Evolutionary conservation across 371 early-diverging fungal species (phyloP).

Genomic region (Blakeslea trispora): DNA sequence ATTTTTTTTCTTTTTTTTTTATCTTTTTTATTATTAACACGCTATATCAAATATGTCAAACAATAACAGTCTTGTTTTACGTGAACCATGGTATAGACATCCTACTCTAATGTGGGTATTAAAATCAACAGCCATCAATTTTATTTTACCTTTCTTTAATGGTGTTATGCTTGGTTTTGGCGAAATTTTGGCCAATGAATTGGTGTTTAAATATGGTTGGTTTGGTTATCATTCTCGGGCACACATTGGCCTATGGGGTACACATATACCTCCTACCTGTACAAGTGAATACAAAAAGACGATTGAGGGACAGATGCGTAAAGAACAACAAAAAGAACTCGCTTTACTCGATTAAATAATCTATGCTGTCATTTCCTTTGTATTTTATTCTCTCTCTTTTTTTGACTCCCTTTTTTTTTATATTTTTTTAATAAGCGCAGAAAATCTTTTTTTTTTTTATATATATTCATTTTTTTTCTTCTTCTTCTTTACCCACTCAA

Average conservation of each 20-base stretch:
- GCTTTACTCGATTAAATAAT: neutral
- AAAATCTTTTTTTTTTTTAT: neutral
- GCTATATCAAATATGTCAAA: neutral
- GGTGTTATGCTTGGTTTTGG: constrained; percentile 85
- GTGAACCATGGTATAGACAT: constrained; percentile 51
- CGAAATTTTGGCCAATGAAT: constrained; percentile 81
- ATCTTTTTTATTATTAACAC: neutral
- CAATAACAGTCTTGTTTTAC: constrained; percentile 21
- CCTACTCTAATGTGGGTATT: constrained; percentile 45
- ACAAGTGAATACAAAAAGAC: constrained; percentile 46
- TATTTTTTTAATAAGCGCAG: constrained; percentile 3
- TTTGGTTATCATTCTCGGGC: constrained; percentile 44
- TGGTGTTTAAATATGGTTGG: constrained; percentile 80
- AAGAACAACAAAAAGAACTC: constrained; percentile 20
- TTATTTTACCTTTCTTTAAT: constrained; percentile 73
- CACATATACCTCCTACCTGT: constrained; percentile 33
- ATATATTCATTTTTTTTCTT: neutral
- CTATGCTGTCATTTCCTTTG: too few species aligned
- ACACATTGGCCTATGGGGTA: constrained; percentile 31
- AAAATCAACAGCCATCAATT: constrained; percentile 59
- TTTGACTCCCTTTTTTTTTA: too few species aligned
- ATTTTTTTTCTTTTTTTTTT: constrained; percentile 2
- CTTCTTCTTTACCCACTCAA: neutral
- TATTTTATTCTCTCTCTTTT: too few species aligned
- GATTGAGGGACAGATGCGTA: constrained; percentile 28